A percentile compares a stretch with the other conserved stretches of the same genome.
phyloP scores from a whole-genome alignment of 345 rosid genomes.

The Gossypioides kirkii region DNA sequence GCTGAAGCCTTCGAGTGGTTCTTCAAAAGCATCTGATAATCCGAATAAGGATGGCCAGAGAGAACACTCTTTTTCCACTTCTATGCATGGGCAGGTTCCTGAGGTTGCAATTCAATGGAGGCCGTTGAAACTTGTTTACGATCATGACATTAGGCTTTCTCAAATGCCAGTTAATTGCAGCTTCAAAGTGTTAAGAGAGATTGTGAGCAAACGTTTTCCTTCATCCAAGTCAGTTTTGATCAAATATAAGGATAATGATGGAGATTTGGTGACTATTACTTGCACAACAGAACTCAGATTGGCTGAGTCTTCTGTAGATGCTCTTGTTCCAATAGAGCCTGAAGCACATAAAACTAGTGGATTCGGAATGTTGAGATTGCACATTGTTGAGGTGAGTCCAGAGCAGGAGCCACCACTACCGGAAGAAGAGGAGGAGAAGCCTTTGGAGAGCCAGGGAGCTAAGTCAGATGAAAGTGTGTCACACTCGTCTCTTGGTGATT shows the following conservation, averaged over 20 bases:
- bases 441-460: conserved; percentile 41
- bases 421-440: conserved; percentile 80
- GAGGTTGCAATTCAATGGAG: conserved; percentile 52
- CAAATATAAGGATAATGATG: conserved; percentile 83
- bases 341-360: conserved; percentile 48
- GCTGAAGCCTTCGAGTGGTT: conserved; percentile 48
- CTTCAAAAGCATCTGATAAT: conserved; percentile 36
- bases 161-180: conserved; percentile 82
- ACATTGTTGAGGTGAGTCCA: conserved; percentile 86
- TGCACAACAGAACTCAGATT: conserved; percentile 65
- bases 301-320: conserved; percentile 67
- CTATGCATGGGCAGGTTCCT: conserved; percentile 23
- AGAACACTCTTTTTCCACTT: conserved; percentile 29
- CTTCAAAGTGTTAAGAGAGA: conserved; percentile 74
- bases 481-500: conserved; percentile 46
- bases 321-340: conserved; percentile 45
- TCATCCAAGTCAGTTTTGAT: conserved; percentile 83
- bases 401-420: conserved; percentile 77
- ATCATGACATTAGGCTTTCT: conserved; percentile 83
- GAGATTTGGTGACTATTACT: conserved; percentile 89
- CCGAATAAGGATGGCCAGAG: conserved; percentile 23
- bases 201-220: conserved; percentile 68
- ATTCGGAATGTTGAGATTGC: conserved; percentile 69
- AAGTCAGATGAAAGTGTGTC: conserved; percentile 53
- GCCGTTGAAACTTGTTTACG: conserved; percentile 84